These are phyloP conservation scores for Abrus pulchellus DNA, from an alignment of 306 rosid genomes.

Conservation along the genomic window DNA sequence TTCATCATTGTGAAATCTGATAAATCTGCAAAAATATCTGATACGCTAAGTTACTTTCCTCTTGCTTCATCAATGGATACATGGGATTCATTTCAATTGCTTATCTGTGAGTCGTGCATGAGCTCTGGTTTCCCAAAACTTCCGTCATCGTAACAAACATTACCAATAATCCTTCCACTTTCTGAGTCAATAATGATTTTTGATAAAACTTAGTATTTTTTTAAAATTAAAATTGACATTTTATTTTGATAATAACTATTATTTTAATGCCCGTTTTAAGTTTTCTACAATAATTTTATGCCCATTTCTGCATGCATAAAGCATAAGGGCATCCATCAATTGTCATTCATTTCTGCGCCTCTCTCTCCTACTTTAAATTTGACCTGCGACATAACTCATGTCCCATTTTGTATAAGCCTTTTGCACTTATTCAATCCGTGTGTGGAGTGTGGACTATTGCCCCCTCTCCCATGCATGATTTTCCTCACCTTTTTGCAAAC, in stretches of 20 bases:
- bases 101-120: conserved; percentile 56
- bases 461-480: conserved; percentile 53
- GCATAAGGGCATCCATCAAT: conserved; percentile 40
- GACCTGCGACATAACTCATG: conserved; percentile 48
- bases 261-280: neutral
- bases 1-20: conserved; percentile 77
- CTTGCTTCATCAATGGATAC: conserved; percentile 49
- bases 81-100: conserved; percentile 47
- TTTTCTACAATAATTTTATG: neutral
- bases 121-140: conserved; percentile 53
- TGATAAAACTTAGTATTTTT: neutral
- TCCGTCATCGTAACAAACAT: conserved; percentile 43
- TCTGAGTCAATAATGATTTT: conserved; percentile 21
- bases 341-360: conserved; percentile 18
- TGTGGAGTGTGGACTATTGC: conserved; percentile 40
- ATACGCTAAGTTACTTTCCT: conserved; percentile 61
- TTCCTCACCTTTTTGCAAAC: conserved; percentile 46
- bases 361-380: conserved; percentile 50
- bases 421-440: conserved; percentile 43
- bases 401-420: conserved; percentile 43
- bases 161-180: conserved; percentile 40
- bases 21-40: conserved; percentile 69
- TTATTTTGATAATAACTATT: neutral
- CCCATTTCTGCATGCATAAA: conserved; percentile 57
- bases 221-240: neutral